Base-by-base conservation (phyloP, 345 rosid species). In the Populus ilicifolia region DNA sequence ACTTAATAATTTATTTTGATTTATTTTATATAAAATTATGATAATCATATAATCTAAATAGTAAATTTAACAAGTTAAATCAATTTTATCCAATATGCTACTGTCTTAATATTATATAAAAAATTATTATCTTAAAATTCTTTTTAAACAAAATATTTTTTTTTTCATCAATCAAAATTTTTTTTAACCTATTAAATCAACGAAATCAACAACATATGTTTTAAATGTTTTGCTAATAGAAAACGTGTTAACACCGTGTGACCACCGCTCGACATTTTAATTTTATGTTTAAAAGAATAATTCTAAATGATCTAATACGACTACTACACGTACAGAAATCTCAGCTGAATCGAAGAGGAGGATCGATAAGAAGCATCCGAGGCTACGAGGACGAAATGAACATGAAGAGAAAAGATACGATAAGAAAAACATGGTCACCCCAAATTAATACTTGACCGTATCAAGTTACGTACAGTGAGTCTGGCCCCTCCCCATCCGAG, bases 11-110 rank as follows among this genome's bases (percentile, higher is more conserved):
- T 4, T 46, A 13, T 44, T 44, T 44, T 0, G 2, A 44, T 44
- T 44, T 13, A 16, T 16, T 48, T 48, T 1, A 16, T 48, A 48
- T 16, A 0, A 3, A 1, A 2, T 10, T 41, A 9, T 41, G 3
- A 10, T 9, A 41, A 2, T 9, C 0, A 2, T 1, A 9, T 41
- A 0, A 41, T 0, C 36, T 33, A 33, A 0, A 33, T 4, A 4
- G 1, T 0, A 41, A 7, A 38, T 38, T 38, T 38, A 7, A 38
- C 8, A 38, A 38, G 39, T 38, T 38, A 38, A 38, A 0, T 38
- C 1, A 5, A 8, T 38, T 38, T 38, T 1, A 38, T 38, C 41
- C 0, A 38, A 7, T 0, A 38, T 38, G 0, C 8, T 38, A 8
- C 8, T 38, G 0, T 38, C 0, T 38, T 0, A 38, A 7, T 38